Evolutionary conservation across 768 basidiomycete species (phyloP).

Genomic region (Termitomyces sp.): DNA sequence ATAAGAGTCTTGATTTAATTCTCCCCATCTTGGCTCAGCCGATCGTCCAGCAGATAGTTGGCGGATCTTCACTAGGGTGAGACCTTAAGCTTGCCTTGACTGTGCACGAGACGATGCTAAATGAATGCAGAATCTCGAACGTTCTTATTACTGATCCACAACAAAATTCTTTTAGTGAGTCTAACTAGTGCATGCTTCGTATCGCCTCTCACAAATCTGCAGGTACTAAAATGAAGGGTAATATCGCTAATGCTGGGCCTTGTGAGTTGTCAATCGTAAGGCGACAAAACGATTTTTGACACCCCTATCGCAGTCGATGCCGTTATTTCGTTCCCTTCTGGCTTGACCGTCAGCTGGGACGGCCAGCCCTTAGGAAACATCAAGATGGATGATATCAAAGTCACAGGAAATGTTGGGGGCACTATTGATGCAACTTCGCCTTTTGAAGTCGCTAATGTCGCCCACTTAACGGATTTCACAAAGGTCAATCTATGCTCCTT

Average conservation of each 20-base stretch:
- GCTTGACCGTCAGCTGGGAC: constrained; percentile 57
- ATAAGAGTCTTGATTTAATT: constrained; percentile 55
- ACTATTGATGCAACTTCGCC: constrained; percentile 45
- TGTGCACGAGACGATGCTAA: background rate
- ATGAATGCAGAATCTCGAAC: constrained; percentile 40
- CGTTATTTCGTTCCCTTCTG: constrained; percentile 56
- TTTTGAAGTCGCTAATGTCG: constrained; percentile 55
- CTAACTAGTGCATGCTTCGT: background rate
- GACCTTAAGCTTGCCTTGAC: constrained; percentile 4
- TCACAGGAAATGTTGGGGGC: constrained; percentile 62
- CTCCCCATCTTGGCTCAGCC: constrained; percentile 67
- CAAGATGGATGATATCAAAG: constrained; percentile 51
- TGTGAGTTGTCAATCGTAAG: constrained; percentile 36
- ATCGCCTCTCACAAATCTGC: background rate
- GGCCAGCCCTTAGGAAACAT: constrained; percentile 54
- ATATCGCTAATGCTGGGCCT: constrained; percentile 66
- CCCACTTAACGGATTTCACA: constrained; percentile 57
- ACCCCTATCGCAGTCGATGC: constrained; percentile 49
- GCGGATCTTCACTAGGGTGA: constrained; percentile 50
- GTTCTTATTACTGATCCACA: constrained; percentile 58
- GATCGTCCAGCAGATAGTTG: constrained; percentile 69
- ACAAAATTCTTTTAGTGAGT: constrained; percentile 51
- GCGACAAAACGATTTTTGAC: constrained; percentile 1
- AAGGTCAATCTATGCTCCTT: constrained; percentile 30
- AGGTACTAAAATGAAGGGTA: constrained; percentile 53